phyloP scores from a whole-genome alignment of 73 alveolate genomes.

The Paramecium biaurelia region DNA sequence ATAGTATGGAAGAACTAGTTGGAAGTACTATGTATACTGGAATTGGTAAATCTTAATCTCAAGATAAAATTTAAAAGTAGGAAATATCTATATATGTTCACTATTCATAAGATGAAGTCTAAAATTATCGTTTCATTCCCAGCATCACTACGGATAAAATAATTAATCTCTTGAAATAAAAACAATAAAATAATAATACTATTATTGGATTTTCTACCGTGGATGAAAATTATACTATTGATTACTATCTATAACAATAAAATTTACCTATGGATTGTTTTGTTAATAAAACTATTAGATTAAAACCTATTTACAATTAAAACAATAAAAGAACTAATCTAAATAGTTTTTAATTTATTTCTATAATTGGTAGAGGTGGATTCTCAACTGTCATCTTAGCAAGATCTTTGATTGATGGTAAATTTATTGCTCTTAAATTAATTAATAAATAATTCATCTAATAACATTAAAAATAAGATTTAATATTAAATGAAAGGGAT shows the following conservation, averaged over 20 bases:
- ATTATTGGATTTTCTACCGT: not conserved
- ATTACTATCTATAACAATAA: constrained; percentile 38
- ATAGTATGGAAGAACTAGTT: constrained; percentile 20
- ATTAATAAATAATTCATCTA: constrained; percentile 56
- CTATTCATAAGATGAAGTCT: not conserved
- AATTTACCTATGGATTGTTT: constrained; percentile 4
- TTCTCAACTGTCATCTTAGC: constrained; percentile 76
- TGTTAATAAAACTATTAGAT: not conserved
- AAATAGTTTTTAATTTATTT: constrained; percentile 70
- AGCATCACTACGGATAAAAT: not conserved
- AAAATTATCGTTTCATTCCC: not conserved
- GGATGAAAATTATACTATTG: constrained; percentile 46
- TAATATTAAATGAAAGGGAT: constrained; percentile 60
- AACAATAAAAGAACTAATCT: not conserved
- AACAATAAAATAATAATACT: not conserved
- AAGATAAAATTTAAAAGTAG: not conserved
- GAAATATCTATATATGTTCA: not conserved
- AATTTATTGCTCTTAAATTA: constrained; percentile 79
- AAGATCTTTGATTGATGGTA: constrained; percentile 73
- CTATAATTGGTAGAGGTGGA: constrained; percentile 86
- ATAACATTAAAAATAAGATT: constrained; percentile 55
- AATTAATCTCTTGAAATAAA: not conserved
- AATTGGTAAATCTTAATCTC: not conserved
- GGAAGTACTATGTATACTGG: not conserved
- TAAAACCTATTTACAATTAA: not conserved